phyloP scores from a whole-genome alignment of 2,329 filamentous ascomycete species.

The Coleophoma eucalyptorum region DNA sequence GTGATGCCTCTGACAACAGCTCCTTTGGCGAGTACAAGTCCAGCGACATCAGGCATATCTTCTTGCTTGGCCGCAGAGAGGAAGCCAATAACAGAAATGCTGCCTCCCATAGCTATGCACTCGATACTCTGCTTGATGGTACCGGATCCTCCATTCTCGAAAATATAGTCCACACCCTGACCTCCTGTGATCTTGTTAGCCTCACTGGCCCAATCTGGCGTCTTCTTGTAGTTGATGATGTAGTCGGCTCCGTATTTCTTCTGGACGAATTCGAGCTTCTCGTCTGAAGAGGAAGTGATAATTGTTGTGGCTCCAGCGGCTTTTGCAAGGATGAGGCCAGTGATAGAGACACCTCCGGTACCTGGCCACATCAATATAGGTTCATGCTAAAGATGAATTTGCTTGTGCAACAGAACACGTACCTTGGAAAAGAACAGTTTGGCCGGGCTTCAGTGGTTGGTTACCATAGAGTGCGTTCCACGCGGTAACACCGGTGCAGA shows the following conservation, averaged over 20 bases:
- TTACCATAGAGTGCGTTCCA: conserved; percentile 45
- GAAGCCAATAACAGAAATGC: conserved; percentile 42
- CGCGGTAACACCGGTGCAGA: conserved; percentile 41
- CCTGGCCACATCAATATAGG: conserved; percentile 29
- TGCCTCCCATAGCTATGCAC: conserved; percentile 38
- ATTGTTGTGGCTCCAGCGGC: conserved; percentile 41
- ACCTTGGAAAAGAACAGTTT: conserved; percentile 34
- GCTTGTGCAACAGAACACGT: conserved; percentile 24
- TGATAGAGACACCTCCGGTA: conserved; percentile 42
- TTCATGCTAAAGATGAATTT: conserved; percentile 1
- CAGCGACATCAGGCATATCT: conserved; percentile 27
- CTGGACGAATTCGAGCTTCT: conserved; percentile 37
- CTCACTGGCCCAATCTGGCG: conserved; percentile 54
- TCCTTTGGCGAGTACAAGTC: conserved; percentile 23
- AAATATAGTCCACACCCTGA: conserved; percentile 55
- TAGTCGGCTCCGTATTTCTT: conserved; percentile 49
- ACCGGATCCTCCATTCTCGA: conserved; percentile 64
- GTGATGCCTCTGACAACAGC: conserved; percentile 31
- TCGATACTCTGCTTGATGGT: conserved; percentile 53
- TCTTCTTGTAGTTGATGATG: conserved; percentile 57
- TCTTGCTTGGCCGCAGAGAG: conserved; percentile 21
- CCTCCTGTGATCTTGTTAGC: conserved; percentile 45
- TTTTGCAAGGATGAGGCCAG: conserved; percentile 42
- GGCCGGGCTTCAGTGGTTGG: conserved; percentile 33
- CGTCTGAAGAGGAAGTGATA: conserved; percentile 45